These are phyloP conservation scores for Barnettozyma pratensis DNA, from an alignment of 805 yeast species.

Conservation along the genomic window DNA sequence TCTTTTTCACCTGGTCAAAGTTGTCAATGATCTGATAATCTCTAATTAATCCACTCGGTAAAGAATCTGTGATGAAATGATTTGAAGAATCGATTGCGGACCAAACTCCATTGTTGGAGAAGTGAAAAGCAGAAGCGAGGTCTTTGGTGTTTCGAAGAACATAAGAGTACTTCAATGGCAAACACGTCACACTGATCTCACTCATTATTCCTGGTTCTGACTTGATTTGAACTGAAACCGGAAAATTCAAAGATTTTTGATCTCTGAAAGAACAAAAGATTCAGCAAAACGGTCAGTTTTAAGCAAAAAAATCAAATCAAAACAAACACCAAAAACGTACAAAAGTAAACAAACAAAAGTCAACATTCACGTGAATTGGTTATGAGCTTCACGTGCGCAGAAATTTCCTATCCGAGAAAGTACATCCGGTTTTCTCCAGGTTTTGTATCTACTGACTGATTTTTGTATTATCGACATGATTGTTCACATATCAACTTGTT, in stretches of 20 bases:
- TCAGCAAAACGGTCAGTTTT: background rate
- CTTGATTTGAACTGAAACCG: too few relatives aligned
- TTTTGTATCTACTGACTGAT: too few relatives aligned
- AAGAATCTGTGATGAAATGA: constrained; percentile 3
- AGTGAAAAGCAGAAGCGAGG: constrained; percentile 10
- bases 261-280: background rate
- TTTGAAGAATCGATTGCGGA: constrained; percentile 9
- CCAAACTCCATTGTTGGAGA: constrained; percentile 22
- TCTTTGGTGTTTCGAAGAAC: constrained; percentile 10
- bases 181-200: constrained; percentile 5
- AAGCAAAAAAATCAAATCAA: background rate
- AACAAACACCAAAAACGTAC: background rate
- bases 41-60: background rate
- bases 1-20: background rate
- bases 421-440: background rate
- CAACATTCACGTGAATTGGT: background rate
- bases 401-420: background rate
- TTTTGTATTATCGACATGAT: too few relatives aligned
- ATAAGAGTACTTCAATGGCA: constrained; percentile 21
- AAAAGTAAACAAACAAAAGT: background rate
- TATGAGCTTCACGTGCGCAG: background rate
- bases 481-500: too few relatives aligned
- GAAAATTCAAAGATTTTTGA: background rate
- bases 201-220: background rate
- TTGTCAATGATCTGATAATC: constrained; percentile 20